Evolutionary conservation across 176 grass and related monocot genomes (phyloP), one percentile per base, ranked within the genome.

Genomic region (Carex kokanica): DNA sequence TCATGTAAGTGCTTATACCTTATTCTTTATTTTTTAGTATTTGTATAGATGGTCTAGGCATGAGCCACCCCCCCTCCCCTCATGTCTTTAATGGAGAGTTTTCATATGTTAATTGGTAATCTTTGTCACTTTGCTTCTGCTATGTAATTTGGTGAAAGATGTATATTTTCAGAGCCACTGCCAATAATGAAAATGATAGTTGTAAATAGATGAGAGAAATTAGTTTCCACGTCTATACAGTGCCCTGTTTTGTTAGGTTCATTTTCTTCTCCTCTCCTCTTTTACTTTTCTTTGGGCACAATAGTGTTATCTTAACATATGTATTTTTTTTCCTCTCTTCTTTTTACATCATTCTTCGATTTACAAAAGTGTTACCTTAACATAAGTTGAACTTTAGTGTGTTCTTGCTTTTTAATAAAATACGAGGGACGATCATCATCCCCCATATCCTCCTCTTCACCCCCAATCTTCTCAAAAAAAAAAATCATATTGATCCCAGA

Each of bases 1-100:
- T 88, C 97, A 99, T 92, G 97, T 99, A 86, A 99, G 97, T 93
- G 43, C 83, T 43, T 59, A 34, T 75, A 21, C 55, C 52, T 83
- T 62, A 40, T 57, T 41, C 24, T 40, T 85, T 86, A 16, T 60
- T 85, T 17, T 27, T 29, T 21, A 0, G 38, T 25, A 31, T 29
- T 74, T 53, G 45, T 8, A 27, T 53, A 74, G 12, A 16, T 77
- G 56, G 47, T 77, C 24, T 56, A 18, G 55, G 49, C 23, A 77
- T 77, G 24, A 70, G 36, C 36, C 5, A 18, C 12, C 34, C 5
- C 8, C 31, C 34, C 11, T 36, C 34, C 2, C 7, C 21, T 70
- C 14, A 18, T 41, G 1, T 70, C 6, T 18, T 69, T 69, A 41
- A n/a, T 70, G 34, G 8, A 70, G 4, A 36, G 64, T 67, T 13